These are phyloP conservation scores for Colletotrichum filicis DNA, from an alignment of 2,329 filamentous ascomycete genomes.

Conservation along the genomic window DNA sequence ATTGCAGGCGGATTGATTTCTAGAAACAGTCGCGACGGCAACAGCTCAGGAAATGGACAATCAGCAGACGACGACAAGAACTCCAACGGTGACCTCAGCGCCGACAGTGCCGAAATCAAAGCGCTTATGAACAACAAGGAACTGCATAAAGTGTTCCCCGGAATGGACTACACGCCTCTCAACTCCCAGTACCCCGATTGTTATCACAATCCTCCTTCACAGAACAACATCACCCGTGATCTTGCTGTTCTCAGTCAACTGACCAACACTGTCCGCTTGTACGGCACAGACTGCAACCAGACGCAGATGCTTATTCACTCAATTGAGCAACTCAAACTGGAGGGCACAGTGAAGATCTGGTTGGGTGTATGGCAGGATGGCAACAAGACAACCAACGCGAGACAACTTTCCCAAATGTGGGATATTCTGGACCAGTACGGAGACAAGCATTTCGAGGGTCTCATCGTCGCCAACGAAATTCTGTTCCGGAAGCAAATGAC, in stretches of 20 bases:
- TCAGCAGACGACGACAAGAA: conserved; percentile 69
- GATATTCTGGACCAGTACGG: conserved; percentile 78
- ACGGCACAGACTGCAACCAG: conserved; percentile 97
- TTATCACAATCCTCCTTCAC: conserved; percentile 79
- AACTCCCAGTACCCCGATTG: conserved; percentile 93
- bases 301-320: conserved; percentile 92
- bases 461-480: conserved; percentile 86
- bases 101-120: conserved; percentile 83
- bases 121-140: conserved; percentile 81
- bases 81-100: conserved; percentile 76
- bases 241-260: conserved; percentile 90
- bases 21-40: conserved; percentile 55
- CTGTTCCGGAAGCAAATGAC: conserved; percentile 82
- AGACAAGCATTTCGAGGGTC: conserved; percentile 77
- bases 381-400: conserved; percentile 84
- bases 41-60: conserved; percentile 48
- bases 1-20: conserved; percentile 78
- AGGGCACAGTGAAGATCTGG: conserved; percentile 85
- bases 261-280: conserved; percentile 87
- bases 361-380: conserved; percentile 92
- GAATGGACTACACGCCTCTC: conserved; percentile 94
- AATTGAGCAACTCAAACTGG: conserved; percentile 78
- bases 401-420: conserved; percentile 88
- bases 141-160: conserved; percentile 93
- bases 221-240: conserved; percentile 95